Conservation (phyloP, 1,139 yeast genomes). For the Sporopachydermia cereana region DNA sequence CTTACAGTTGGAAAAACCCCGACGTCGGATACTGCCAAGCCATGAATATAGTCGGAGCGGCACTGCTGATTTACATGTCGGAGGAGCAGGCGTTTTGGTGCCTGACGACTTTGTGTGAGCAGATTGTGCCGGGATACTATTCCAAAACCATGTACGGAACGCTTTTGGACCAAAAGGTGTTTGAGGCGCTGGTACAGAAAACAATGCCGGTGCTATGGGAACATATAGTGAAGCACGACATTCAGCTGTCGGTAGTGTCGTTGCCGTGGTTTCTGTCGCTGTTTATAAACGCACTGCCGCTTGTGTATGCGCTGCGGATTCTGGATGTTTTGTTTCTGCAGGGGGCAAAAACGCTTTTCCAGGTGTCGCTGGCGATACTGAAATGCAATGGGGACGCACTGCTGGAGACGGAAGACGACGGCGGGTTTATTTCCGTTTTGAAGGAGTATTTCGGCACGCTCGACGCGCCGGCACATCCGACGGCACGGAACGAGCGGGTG, state of each 20-base stretch:
- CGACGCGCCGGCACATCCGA: slow-evolving; percentile 74
- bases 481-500: slow-evolving; percentile 50
- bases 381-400: slow-evolving; percentile 80
- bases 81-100: slow-evolving; percentile 99
- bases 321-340: slow-evolving; percentile 85
- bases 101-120: slow-evolving; percentile 69
- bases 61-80: slow-evolving; percentile 80
- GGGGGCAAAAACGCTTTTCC: slow-evolving; percentile 84
- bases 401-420: slow-evolving; percentile 78
- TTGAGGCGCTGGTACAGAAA: slow-evolving; percentile 79
- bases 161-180: slow-evolving; percentile 81
- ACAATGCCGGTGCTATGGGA: slow-evolving; percentile 86
- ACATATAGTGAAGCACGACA: slow-evolving; percentile 67
- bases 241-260: slow-evolving; percentile 89
- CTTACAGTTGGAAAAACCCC: slow-evolving; percentile 95
- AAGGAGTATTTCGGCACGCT: slow-evolving; percentile 72
- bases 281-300: slow-evolving; percentile 87
- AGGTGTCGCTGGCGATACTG: slow-evolving; percentile 82
- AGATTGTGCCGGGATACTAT: slow-evolving; percentile 87
- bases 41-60: slow-evolving; percentile 96
- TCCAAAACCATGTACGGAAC: slow-evolving; percentile 98
- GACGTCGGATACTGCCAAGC: slow-evolving; percentile 98
- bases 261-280: slow-evolving; percentile 93
- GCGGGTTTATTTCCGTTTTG: slow-evolving; percentile 74
- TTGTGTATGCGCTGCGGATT: slow-evolving; percentile 84